Base-by-base conservation (phyloP, 2,329 filamentous ascomycete species). In the Basipetospora chlamydospora region DNA sequence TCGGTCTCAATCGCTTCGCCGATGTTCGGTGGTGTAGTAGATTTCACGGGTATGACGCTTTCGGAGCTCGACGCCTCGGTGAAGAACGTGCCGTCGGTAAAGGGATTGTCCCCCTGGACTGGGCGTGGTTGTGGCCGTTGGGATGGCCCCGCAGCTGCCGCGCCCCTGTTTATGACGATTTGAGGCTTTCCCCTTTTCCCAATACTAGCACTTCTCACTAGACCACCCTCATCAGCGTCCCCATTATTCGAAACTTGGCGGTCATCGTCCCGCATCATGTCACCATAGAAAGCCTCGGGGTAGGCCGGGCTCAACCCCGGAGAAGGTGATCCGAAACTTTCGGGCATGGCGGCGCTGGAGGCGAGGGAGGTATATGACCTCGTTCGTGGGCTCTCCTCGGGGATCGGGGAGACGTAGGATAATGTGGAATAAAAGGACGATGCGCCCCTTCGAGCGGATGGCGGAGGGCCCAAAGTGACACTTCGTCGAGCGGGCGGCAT, bases 321-420 rank as follows among this genome's bases (percentile, higher is more conserved):
- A 1, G 67, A 68, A 10, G 39, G 41, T 6, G 56, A 51, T 4
- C 64, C 71, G 71, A 78, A 85, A 45, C 64, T 74, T 15, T 74
- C 70, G 1, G 80, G 80, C 51, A 85, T 81, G 1, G 72, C 79
- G 25, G 74, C 70, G 45, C 79, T 85, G 3, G 81, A 85, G 16
- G 73, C 80, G 47, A 73, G 78, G 0, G 80, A 84, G 20, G 64
- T 64, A 49, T 73, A 69, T 1, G 74, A 73, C 37, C 64, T 59
- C 3, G 66, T 60, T 17, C 66, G 61, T 0, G 70, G 65, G 43
- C 67, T 71, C 49, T 86, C 80, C 52, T 86, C 81, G 1, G 76
- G 77, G 37, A 87, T 86, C 0, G 81, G 80, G 1, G 80, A 80
- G 18, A 86, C 78, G 41, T 67, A 78, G 0, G 78, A 80, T 10